Conservation (phyloP, 176 grass and related monocot species). For the Juncus inflexus region DNA sequence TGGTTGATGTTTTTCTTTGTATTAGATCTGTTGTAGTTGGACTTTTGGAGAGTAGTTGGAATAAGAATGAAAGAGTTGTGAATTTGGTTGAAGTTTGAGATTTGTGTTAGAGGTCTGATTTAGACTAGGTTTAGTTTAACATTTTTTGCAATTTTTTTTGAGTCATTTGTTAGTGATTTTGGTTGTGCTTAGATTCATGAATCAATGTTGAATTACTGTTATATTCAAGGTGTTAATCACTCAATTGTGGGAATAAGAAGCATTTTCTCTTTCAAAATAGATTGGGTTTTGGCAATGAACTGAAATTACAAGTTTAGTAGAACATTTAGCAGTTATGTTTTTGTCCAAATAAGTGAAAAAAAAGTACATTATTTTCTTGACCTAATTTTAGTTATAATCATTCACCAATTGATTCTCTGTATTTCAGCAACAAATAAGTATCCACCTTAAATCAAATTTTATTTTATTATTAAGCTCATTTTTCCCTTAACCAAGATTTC, state of each 20-base stretch:
- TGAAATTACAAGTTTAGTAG: neutral
- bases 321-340: neutral
- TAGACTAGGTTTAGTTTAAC: neutral
- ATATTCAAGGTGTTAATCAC: too few relatives aligned
- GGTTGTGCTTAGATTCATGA: too few relatives aligned
- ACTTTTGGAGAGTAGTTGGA: neutral
- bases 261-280: neutral
- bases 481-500: too few relatives aligned
- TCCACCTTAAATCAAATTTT: too few relatives aligned
- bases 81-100: neutral
- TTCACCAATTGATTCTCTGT: too few relatives aligned
- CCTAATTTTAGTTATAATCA: too few relatives aligned
- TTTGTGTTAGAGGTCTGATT: too few relatives aligned
- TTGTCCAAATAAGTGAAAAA: too few relatives aligned
- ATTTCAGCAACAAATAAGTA: too few relatives aligned
- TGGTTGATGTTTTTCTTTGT: neutral
- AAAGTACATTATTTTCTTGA: too few relatives aligned
- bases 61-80: neutral
- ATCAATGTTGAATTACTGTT: too few relatives aligned
- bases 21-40: neutral
- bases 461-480: too few relatives aligned
- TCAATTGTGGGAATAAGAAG: neutral
- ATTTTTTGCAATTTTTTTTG: neutral
- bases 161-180: neutral
- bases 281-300: neutral